These are phyloP conservation scores for Aspergillus alliaceus DNA, from an alignment of 2,329 filamentous ascomycete species.

Conservation along the genomic window DNA sequence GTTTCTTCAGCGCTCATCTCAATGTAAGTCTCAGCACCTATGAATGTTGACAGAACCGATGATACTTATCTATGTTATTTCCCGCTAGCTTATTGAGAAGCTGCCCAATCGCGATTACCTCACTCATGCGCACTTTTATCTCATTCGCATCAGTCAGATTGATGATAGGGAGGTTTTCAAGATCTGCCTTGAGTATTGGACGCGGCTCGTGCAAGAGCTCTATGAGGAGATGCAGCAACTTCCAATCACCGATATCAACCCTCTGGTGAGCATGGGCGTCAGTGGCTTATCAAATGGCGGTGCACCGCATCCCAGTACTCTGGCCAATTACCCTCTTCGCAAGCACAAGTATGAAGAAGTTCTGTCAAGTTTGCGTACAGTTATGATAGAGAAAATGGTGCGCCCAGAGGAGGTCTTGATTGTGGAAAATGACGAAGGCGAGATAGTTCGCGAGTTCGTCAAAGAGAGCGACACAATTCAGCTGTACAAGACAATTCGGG, in stretches of 20 bases:
- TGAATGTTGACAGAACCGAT: not conserved
- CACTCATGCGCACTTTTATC: constrained; percentile 94
- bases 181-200: constrained; percentile 99
- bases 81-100: constrained; percentile 78
- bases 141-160: constrained; percentile 97
- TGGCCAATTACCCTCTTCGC: constrained; percentile 86
- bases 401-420: constrained; percentile 95
- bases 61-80: not conserved
- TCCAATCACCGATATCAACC: constrained; percentile 89
- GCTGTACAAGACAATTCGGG: constrained; percentile 97
- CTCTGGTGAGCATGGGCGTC: constrained; percentile 76
- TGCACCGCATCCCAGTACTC: constrained; percentile 78
- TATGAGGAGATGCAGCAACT: constrained; percentile 99
- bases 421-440: constrained; percentile 98
- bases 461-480: constrained; percentile 99
- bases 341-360: constrained; percentile 99
- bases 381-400: constrained; percentile 99
- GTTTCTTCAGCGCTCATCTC: constrained; percentile 93
- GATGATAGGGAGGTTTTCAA: constrained; percentile 99
- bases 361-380: constrained; percentile 86
- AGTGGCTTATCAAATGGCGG: constrained; percentile 72
- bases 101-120: constrained; percentile 93
- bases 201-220: constrained; percentile 93
- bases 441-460: constrained; percentile 98
- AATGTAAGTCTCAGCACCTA: constrained; percentile 55